Evolutionary conservation across 108 stramenopile genomes (phyloP), one percentile per base, ranked within the genome.

Genomic region (Nannochloropsis gaditana): DNA sequence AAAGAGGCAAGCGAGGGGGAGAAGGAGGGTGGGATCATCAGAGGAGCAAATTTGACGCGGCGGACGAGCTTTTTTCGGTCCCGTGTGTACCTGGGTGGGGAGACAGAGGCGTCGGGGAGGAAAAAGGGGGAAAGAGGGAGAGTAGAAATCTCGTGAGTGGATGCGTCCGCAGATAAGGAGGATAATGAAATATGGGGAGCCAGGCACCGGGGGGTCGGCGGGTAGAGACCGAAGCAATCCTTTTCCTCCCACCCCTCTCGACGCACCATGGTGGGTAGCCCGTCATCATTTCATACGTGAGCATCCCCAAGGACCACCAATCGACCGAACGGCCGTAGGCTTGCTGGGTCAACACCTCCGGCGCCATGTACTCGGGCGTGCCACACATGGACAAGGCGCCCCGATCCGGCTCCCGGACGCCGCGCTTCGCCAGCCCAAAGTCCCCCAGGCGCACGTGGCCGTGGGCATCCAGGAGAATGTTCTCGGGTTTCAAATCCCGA

Each of bases 311-410:
- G 59, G 95, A 95, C 96, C 96, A 98, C 91, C 91, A 92, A 87
- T 92, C 92, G 5, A 92, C 92, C 8, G 89, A 81, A 42, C 50
- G 84, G 73, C 91, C 92, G 85, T 92, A 85, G 44, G 87, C 81
- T 88, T 92, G 41, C 96, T 44, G 45, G 9, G 44, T 21, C 44
- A 97, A 73, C 19, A 96, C 94, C 87, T 99, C 98, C 1, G 98
- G 98, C 44, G 96, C 96, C 94, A 99, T 97, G 92, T 97, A 99
- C 85, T 99, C 97, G 3, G 97, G 97, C 31, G 98, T 99, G 17
- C 98, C 98, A 90, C 98, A 99, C 90, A 97, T 95, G 42, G 94
- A 94, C 31, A 93, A 91, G 9, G 96, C 96, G 43, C 97, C 97
- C 42, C 43, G 44, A 31, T 85, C 88, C 11, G 91, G 85, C 31